Evolutionary conservation across 768 basidiomycete genomes (phyloP), one percentile per base, ranked within the genome.

Genomic region (Hemileccinum rubropunctum): DNA sequence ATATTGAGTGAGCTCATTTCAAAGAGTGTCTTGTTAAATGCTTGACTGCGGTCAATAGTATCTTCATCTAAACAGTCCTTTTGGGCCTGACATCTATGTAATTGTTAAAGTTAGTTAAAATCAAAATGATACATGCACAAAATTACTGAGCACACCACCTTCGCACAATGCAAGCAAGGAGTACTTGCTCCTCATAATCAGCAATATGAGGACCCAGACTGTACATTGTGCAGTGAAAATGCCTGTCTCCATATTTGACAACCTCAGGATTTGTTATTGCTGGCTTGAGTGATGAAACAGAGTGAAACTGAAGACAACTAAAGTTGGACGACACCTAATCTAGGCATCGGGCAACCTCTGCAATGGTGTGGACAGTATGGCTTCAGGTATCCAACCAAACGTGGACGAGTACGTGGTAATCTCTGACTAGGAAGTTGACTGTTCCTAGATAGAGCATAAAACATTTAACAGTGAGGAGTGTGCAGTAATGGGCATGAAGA

Each of bases 131-230:
- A 34, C 30, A 34, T 13, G 33, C 14, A 15, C 14, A 15, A 34
- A 5, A 34, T 34, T 34, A 34, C 33, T 15, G 33, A 13, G 33
- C 33, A 34, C 33, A 34, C 33, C 33, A 34, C 14, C 33, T 13
- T 34, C 14, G 18, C 6, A 51, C 43, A 15, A 51, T 45, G 18
- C 38, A 45, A 4, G 50, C 36, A 4, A 51, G 18, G 12, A 51
- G 38, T 1, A 12, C 50, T 17, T 51, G 43, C 27, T 45, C 50
- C 33, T 26, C 17, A 15, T 51, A 51, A 12, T 51, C 50, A 15
- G 44, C 38, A 1, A 51, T 51, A 27, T 51, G 40, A 8, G 43
- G 50, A 18, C 48, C 42, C 4, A 50, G 35, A 3, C 48, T 33
- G 43, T 36, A 49, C n/a, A 49, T 37, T 10, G 26, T 27, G 8